Conservation (phyloP, 2,329 filamentous ascomycete species). For the Anthostomella pinea region DNA sequence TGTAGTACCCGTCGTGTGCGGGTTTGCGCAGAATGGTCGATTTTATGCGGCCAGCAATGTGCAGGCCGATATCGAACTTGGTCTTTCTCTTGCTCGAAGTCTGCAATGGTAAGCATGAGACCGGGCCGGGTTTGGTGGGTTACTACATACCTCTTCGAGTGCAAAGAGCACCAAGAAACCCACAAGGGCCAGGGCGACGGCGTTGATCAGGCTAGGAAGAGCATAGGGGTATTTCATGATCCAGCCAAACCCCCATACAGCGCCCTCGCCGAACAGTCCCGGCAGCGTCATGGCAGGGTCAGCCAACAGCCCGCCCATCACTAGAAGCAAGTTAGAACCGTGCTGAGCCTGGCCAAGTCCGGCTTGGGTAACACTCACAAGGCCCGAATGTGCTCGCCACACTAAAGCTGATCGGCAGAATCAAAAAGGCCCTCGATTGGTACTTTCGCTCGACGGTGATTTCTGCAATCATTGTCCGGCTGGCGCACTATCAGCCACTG, state of each 20-base stretch:
- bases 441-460: constrained; percentile 47
- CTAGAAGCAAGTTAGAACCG: constrained; percentile 26
- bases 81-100: constrained; percentile 45
- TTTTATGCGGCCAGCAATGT: constrained; percentile 34
- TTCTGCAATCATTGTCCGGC: constrained; percentile 48
- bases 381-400: constrained; percentile 45
- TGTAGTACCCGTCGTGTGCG: constrained; percentile 30
- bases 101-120: constrained; percentile 24
- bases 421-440: constrained; percentile 46
- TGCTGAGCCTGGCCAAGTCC: background rate
- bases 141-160: constrained; percentile 57
- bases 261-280: constrained; percentile 57
- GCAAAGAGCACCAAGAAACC: constrained; percentile 57
- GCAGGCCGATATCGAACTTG: constrained; percentile 45
- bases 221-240: constrained; percentile 66
- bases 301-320: constrained; percentile 65
- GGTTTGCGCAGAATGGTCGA: constrained; percentile 27
- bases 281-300: constrained; percentile 64
- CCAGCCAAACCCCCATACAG: constrained; percentile 60
- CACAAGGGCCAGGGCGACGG: constrained; percentile 55
- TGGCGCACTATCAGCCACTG: constrained; percentile 15
- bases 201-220: constrained; percentile 66
- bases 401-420: constrained; percentile 48
- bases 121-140: background rate
- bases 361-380: constrained; percentile 28